These are phyloP conservation scores for Helicocarpus griseus DNA, from an alignment of 2,329 filamentous ascomycete genomes.

Conservation along the genomic window DNA sequence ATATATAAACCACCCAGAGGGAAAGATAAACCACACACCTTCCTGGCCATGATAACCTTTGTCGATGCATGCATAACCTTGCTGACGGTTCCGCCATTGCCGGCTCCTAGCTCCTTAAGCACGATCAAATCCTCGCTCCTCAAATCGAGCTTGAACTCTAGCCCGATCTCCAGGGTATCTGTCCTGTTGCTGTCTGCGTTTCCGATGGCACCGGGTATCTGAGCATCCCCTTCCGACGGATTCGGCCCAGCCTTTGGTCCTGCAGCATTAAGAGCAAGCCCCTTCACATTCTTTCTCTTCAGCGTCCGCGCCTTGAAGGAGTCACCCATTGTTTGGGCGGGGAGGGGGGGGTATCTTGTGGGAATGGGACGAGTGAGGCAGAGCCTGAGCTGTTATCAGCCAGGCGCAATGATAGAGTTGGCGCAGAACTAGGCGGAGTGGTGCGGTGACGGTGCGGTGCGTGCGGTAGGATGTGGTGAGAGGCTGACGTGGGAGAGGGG, in stretches of 20 bases:
- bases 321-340: conserved; percentile 43
- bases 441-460: not conserved
- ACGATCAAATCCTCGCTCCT: conserved; percentile 86
- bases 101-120: conserved; percentile 86
- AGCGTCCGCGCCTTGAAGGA: conserved; percentile 63
- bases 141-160: conserved; percentile 91
- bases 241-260: conserved; percentile 59
- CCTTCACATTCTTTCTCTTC: conserved; percentile 99
- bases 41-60: conserved; percentile 93
- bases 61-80: conserved; percentile 94
- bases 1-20: not conserved
- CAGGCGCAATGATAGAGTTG: not conserved
- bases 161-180: conserved; percentile 83
- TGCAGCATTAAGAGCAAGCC: conserved; percentile 73
- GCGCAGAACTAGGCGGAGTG: not conserved
- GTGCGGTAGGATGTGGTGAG: too few relatives aligned
- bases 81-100: conserved; percentile 96
- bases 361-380: conserved; percentile 8
- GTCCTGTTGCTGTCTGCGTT: conserved; percentile 51
- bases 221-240: conserved; percentile 61
- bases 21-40: conserved; percentile 48
- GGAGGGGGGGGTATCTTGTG: not conserved
- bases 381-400: not conserved
- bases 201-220: conserved; percentile 49
- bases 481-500: too few relatives aligned